Conservation (phyloP, 2,329 filamentous ascomycete genomes). For the Xylariomycetidae sp. region DNA sequence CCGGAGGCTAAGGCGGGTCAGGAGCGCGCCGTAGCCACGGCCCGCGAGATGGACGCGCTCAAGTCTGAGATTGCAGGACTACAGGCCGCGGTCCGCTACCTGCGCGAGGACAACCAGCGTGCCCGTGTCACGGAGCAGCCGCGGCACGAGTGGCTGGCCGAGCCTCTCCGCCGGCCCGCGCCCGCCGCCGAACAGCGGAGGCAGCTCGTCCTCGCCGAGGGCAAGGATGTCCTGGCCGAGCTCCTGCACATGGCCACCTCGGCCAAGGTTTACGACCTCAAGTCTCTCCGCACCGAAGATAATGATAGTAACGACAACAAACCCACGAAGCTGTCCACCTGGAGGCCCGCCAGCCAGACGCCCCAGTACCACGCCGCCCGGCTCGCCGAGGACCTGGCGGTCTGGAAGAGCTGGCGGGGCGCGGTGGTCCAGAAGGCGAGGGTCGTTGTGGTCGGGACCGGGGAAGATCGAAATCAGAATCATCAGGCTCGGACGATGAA, state of each 20-base stretch:
- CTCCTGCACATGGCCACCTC: constrained; percentile 57
- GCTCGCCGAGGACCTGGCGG: constrained; percentile 60
- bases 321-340: constrained; percentile 58
- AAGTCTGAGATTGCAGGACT: constrained; percentile 63
- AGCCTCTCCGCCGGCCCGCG: constrained; percentile 49
- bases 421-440: constrained; percentile 50
- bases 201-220: constrained; percentile 55
- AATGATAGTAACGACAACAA: too few species aligned
- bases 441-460: constrained; percentile 29
- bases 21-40: constrained; percentile 64
- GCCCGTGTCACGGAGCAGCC: constrained; percentile 54
- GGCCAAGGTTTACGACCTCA: constrained; percentile 57
- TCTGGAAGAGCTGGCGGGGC: constrained; percentile 56
- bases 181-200: constrained; percentile 57
- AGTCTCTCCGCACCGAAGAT: too few species aligned
- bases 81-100: constrained; percentile 61
- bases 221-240: constrained; percentile 59
- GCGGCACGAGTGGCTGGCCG: constrained; percentile 57
- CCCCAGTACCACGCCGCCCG: constrained; percentile 63
- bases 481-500: constrained; percentile 15
- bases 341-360: constrained; percentile 60
- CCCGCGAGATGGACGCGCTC: constrained; percentile 68
- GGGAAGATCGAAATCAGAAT: constrained; percentile 14
- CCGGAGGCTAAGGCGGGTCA: constrained; percentile 57
- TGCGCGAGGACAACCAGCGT: constrained; percentile 63